These are phyloP conservation scores for Tieghemiomyces parasiticus DNA, from an alignment of 192 early-diverging fungal genomes.

Conservation along the genomic window DNA sequence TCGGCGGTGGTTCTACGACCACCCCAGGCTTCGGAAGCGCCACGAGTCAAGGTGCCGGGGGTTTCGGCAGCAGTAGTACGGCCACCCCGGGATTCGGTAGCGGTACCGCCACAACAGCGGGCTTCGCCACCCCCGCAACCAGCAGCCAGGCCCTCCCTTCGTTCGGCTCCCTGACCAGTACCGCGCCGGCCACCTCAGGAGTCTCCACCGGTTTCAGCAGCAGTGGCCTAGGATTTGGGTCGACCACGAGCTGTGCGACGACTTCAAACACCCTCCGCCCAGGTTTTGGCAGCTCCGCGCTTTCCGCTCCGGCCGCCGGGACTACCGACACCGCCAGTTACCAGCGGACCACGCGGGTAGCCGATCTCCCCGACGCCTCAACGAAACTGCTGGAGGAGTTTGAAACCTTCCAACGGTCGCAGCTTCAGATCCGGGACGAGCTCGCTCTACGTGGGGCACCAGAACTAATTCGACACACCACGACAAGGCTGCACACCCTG, in stretches of 20 bases:
- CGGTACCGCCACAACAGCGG: neutral
- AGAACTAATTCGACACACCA: neutral
- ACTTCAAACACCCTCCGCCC: neutral
- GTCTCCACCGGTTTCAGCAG: neutral
- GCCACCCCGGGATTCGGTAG: neutral
- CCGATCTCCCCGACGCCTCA: neutral
- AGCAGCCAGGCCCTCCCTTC: neutral
- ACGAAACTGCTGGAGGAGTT: constrained; percentile 5
- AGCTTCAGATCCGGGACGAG: constrained; percentile 2
- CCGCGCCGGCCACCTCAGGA: neutral
- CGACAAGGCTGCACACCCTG: neutral
- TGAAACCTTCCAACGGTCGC: constrained; percentile 1
- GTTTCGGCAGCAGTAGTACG: neutral
- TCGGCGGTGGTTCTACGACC: neutral
- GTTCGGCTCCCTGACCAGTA: neutral
- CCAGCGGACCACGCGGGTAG: neutral
- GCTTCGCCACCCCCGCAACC: neutral
- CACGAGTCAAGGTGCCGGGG: neutral
- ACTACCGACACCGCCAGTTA: neutral
- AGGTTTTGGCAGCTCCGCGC: neutral
- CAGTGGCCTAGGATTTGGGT: neutral
- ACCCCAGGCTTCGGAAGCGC: no score
- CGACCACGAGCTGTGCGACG: neutral
- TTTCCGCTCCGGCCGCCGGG: neutral
- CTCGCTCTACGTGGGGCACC: neutral